Base-by-base conservation (phyloP, 2,329 filamentous ascomycete species). In the Phaeophleospora eucalypticola region DNA sequence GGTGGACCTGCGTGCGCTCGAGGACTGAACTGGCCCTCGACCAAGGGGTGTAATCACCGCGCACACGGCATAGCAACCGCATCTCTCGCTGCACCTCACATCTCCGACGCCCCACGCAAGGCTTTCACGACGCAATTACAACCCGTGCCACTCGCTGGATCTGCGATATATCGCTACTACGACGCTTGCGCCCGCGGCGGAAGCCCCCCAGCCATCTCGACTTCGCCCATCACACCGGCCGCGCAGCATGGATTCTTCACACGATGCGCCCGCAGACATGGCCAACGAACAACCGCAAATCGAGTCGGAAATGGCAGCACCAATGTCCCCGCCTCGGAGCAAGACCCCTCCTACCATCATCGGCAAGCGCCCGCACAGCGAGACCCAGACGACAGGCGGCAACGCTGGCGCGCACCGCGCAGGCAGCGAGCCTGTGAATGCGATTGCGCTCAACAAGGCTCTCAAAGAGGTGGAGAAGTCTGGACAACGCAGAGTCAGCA, bases 391-490 rank as follows among this genome's bases (percentile, higher is more conserved):
- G 49, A 46, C 45, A 36, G 42, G 35, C 19, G 37, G 32, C n/a
- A 47, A 36, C 36, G 39, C 42, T 16, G 51, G 37, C 9, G 34
- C 54, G 45, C 16, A 59, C 60, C 58, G 65, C 58, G 64, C 64
- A 38, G 68, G 61, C 41, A 72, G 77, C 16, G 79, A 81, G 53
- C 71, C 79, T 1, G 68, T 83, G 36, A 82, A 83, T 64, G 67
- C 82, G 9, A 72, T 72, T 46, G 79, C 78, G 7, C 66, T 86
- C 48, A 78, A 73, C 46, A 81, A 76, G 62, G 81, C 81, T 19
- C 67, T 86, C 54, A 79, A 79, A 58, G 75, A 81, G 36, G 77
- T 81, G 54, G 80, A 84, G 57, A 76, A 81, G 48, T 74, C 74
- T 10, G 78, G 78, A n/a, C 73, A 73, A 49, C 71, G 73, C 38